Conservation (phyloP, 805 yeast genomes). For the Torulaspora gathmanii region DNA sequence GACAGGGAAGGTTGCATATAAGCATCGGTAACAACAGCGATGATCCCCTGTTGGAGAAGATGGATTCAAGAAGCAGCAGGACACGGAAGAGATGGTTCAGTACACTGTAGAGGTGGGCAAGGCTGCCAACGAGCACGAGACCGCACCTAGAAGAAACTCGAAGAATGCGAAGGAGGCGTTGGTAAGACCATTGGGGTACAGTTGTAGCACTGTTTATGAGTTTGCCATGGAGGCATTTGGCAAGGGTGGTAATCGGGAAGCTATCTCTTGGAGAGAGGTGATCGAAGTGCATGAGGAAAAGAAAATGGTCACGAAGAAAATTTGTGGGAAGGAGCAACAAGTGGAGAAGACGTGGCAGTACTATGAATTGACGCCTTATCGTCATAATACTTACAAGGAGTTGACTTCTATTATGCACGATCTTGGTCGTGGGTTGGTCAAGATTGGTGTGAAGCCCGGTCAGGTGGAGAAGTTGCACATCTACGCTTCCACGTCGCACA, state of each 20-base stretch:
- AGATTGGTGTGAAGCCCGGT: constrained; percentile 63
- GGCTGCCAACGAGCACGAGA: constrained; percentile 63
- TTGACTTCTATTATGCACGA: constrained; percentile 45
- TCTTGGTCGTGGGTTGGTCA: constrained; percentile 70
- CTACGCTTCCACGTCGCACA: constrained; percentile 80
- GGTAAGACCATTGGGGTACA: constrained; percentile 57
- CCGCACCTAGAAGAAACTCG: constrained; percentile 70
- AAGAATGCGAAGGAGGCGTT: constrained; percentile 41
- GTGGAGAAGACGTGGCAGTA: constrained; percentile 85
- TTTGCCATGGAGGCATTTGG: constrained; percentile 57
- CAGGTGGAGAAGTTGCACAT: constrained; percentile 66
- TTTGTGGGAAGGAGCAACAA: constrained; percentile 68
- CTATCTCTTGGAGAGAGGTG: constrained; percentile 77
- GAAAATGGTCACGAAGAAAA: constrained; percentile 64
- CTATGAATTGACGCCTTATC: constrained; percentile 73
- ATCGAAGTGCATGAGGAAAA: constrained; percentile 69
- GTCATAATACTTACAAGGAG: constrained; percentile 58
- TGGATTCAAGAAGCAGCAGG: neutral
- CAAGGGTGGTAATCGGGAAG: constrained; percentile 48
- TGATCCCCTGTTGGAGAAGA: too few relatives aligned
- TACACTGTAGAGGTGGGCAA: constrained; percentile 60
- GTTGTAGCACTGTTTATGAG: constrained; percentile 67
- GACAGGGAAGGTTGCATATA: too few relatives aligned
- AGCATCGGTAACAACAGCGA: too few relatives aligned
- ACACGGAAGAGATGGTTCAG: constrained; percentile 17